These are phyloP conservation scores for Chloromonas sp. DNA, from an alignment of 163 green algal species.

Conservation along the genomic window DNA sequence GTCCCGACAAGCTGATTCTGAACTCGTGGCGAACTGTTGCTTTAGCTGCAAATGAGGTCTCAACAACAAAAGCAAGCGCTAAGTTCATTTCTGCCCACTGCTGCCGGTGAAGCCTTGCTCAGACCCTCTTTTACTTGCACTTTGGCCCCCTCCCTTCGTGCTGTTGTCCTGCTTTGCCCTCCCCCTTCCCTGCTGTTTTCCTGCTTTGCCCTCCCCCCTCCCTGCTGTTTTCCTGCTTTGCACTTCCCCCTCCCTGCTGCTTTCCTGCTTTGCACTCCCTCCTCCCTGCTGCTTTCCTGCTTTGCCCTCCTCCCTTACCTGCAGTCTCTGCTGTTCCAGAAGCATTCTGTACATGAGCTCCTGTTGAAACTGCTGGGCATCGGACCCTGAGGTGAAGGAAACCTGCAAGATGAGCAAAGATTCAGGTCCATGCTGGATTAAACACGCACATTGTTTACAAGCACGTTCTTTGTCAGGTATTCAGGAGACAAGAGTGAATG, in stretches of 20 bases:
- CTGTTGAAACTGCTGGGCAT: not conserved
- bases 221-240: not conserved
- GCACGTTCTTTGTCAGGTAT: not conserved
- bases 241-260: not conserved
- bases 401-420: not conserved
- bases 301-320: not conserved
- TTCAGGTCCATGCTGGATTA: not conserved
- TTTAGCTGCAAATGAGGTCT: not conserved
- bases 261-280: not conserved
- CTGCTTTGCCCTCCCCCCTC: not conserved
- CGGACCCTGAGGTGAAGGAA: not conserved
- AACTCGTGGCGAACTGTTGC: not conserved
- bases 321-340: not conserved
- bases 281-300: not conserved
- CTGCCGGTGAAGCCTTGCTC: no score
- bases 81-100: no score
- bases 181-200: not conserved
- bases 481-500: not conserved
- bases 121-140: no score
- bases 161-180: no score
- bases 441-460: not conserved
- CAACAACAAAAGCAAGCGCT: no score
- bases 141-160: no score
- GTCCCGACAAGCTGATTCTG: not conserved
- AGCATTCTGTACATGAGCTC: not conserved